These are phyloP conservation scores for Ustilago lituana DNA, from an alignment of 1,284 basidiomycete species.

Conservation along the genomic window DNA sequence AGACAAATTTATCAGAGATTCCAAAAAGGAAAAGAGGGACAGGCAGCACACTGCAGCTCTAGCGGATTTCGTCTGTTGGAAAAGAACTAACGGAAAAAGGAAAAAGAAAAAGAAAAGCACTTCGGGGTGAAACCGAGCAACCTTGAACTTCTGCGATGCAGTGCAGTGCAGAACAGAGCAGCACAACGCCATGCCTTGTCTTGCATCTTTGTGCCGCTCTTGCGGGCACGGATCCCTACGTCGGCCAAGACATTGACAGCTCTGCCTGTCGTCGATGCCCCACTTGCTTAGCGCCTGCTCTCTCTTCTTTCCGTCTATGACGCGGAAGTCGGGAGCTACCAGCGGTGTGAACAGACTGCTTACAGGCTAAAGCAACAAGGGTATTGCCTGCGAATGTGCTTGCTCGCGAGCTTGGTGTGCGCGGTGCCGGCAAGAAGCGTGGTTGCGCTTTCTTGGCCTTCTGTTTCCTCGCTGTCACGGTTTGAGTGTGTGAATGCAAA, in stretches of 20 bases:
- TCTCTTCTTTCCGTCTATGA: too few species aligned
- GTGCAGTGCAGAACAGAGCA: background rate
- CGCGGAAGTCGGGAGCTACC: too few species aligned
- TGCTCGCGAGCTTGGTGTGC: too few species aligned
- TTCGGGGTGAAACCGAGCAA: constrained; percentile 8
- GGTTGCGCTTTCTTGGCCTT: too few species aligned
- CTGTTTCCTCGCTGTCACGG: too few species aligned
- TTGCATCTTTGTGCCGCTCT: background rate
- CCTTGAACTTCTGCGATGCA: constrained; percentile 1
- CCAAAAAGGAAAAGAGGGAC: background rate
- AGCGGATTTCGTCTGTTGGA: background rate
- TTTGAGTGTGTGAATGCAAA: too few species aligned
- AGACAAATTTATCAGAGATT: background rate
- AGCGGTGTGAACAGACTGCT: too few species aligned
- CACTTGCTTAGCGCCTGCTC: too few species aligned
- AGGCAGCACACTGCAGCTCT: background rate
- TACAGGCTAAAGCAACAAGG: too few species aligned
- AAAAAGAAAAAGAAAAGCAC: constrained; percentile 2
- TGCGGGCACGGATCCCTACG: background rate
- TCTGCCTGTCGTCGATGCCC: too few species aligned
- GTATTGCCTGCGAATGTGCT: too few species aligned
- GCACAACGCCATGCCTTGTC: background rate
- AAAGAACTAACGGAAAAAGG: background rate
- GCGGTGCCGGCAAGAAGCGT: too few species aligned
- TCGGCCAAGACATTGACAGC: constrained; percentile 1